A percentile compares a stretch with the other conserved stretches of the same genome.
phyloP scores from a whole-genome alignment of 768 basidiomycete genomes.

The Mrakia gelida region DNA sequence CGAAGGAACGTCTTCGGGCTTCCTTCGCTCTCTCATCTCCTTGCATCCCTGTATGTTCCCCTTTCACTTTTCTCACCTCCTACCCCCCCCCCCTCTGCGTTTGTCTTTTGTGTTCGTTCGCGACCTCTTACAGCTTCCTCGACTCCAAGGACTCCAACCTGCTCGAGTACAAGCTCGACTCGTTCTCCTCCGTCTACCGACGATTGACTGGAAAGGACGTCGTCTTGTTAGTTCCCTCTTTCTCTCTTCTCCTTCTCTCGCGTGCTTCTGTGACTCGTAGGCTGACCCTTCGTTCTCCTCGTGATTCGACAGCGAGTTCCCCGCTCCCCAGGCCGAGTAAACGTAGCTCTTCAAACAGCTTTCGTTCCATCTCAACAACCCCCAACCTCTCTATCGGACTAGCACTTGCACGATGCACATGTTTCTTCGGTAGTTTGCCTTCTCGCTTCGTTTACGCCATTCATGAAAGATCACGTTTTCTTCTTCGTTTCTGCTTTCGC shows the following conservation, averaged over 20 bases:
- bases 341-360: neutral
- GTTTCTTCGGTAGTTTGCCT: neutral
- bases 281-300: too few relatives aligned
- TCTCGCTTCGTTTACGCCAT: neutral
- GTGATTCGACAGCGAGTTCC: slow-evolving; percentile 20
- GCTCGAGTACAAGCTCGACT: slow-evolving; percentile 99
- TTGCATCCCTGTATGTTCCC: slow-evolving; percentile 22
- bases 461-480: slow-evolving; percentile 1
- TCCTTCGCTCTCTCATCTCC: slow-evolving; percentile 1
- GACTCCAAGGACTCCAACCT: slow-evolving; percentile 97
- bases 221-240: slow-evolving; percentile 14
- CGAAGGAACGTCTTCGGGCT: neutral
- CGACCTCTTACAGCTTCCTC: slow-evolving; percentile 55
- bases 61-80: neutral
- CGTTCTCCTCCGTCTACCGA: slow-evolving; percentile 67
- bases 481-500: neutral
- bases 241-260: neutral
- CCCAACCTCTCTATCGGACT: neutral
- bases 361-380: neutral
- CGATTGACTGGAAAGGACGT: slow-evolving; percentile 33
- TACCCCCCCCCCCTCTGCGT: neutral
- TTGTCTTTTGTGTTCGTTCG: neutral
- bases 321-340: slow-evolving; percentile 13
- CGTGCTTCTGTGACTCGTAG: too few relatives aligned
- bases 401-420: neutral